Evolutionary conservation across 2,329 filamentous ascomycete species (phyloP).

Genomic region (Elsinoe necatrix): DNA sequence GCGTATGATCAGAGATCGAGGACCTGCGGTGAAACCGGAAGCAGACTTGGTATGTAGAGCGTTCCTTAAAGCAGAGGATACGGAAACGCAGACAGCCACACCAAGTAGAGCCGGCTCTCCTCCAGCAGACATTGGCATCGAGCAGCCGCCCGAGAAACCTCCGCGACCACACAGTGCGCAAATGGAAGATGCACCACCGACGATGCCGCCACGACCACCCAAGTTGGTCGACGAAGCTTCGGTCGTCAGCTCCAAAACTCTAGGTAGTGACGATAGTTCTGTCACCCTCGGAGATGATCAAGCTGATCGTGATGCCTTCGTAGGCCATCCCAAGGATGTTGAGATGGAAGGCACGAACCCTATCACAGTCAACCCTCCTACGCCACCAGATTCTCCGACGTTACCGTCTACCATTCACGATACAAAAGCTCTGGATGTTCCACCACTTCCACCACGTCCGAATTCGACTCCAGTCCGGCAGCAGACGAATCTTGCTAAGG

Average conservation of each 20-base stretch:
- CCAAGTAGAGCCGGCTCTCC: conserved; percentile 10
- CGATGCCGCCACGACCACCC: conserved; percentile 5
- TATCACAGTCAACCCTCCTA: conserved; percentile 19
- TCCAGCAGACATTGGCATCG: conserved; percentile 10
- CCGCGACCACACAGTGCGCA: neutral
- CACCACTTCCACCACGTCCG: conserved; percentile 51
- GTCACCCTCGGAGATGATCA: conserved; percentile 1
- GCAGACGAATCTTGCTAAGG: conserved; percentile 36
- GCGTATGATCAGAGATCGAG: conserved; percentile 29
- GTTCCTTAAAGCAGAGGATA: conserved; percentile 23
- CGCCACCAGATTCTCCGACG: conserved; percentile 29
- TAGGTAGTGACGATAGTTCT: neutral
- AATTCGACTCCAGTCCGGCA: conserved; percentile 24
- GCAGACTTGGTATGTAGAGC: conserved; percentile 30
- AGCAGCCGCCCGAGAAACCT: conserved; percentile 10
- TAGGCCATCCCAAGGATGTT: conserved; percentile 17
- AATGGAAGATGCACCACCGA: neutral
- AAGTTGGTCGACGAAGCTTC: neutral
- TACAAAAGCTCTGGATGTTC: conserved; percentile 27
- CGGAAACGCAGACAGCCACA: conserved; percentile 9
- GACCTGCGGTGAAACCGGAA: conserved; percentile 27
- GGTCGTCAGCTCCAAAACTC: neutral
- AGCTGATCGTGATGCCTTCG: neutral
- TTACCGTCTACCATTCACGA: neutral
- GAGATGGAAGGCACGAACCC: conserved; percentile 19